Base-by-base conservation (phyloP, 164 flowering plant genomes). In the Stephania cephalantha region DNA sequence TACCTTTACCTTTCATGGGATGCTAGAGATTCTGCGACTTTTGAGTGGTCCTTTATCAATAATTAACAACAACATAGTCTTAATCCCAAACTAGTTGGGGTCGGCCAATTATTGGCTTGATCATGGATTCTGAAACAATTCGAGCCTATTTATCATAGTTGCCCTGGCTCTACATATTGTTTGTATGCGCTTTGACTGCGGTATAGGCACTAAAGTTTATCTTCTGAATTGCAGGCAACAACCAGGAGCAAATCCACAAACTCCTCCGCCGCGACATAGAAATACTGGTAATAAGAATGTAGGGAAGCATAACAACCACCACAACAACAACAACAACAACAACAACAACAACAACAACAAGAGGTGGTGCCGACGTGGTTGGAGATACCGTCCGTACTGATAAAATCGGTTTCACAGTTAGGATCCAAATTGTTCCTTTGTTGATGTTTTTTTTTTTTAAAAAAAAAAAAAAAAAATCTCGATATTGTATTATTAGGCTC, bases 381-480 rank as follows among this genome's bases (percentile, higher is more conserved):
- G 79, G 48, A 74, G 84, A 61, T 85, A 79, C 76, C 78, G 71
- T 63, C 86, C 87, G 18, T 85, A 85, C 31, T 85, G 75, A 68
- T 17, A 11, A 20, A 18, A 7, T 22, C 20, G 7, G 58, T 9
- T 42, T 30, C 25, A 12, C 29, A 35, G 6, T 9, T 8, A 29
- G 42, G 9, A 1, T 35, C 15, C 11, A 48, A 12, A 11, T 7
- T 46, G 30, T 70, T 12, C 48, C 9, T n/a, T 48, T 58, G n/a
- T 1, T 10, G 64, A 6, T 58, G n/a, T 58, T 58, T 58, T 15
- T 58, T 53, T 10, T 30, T 8, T 35, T 6, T 25, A n/a, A n/a
- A n/a, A n/a, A n/a, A n/a, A 25, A 25, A 25, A 25, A 25, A 35
- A 35, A 35, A 35, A 35, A 35, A 35, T 13, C 42, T 13, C 6